These are phyloP conservation scores for Diplodia scrobiculata DNA, from an alignment of 2,329 filamentous ascomycete species.

Conservation along the genomic window DNA sequence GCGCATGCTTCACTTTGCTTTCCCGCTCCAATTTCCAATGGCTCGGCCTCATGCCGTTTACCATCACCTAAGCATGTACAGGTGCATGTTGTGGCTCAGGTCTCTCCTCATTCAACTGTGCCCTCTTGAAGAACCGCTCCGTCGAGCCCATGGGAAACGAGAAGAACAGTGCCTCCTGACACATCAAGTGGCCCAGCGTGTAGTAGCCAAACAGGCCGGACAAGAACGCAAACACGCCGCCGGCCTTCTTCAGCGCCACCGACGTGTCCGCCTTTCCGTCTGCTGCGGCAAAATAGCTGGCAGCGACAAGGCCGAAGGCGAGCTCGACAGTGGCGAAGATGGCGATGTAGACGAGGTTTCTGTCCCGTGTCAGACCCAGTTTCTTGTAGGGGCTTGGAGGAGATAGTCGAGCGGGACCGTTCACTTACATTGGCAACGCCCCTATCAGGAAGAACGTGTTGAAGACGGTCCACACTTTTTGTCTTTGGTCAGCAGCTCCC, in stretches of 20 bases:
- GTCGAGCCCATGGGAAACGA: slow-evolving; percentile 22
- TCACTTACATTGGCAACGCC: slow-evolving; percentile 44
- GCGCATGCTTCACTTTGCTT: too few relatives aligned
- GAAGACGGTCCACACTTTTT: slow-evolving; percentile 52
- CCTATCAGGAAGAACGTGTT: slow-evolving; percentile 52
- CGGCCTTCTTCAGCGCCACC: slow-evolving; percentile 48
- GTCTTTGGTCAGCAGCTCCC: neutral
- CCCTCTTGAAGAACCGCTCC: slow-evolving; percentile 15
- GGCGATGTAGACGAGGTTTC: slow-evolving; percentile 52
- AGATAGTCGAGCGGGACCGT: neutral
- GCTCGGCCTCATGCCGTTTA: too few relatives aligned
- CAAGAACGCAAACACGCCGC: slow-evolving; percentile 52
- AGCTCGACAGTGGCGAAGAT: slow-evolving; percentile 55
- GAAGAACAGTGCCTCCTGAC: slow-evolving; percentile 15
- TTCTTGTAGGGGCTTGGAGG: neutral
- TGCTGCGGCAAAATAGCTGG: slow-evolving; percentile 51
- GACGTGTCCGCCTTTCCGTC: slow-evolving; percentile 46
- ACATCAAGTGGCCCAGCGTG: slow-evolving; percentile 16
- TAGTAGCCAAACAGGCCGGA: slow-evolving; percentile 50
- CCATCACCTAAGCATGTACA: slow-evolving; percentile 7
- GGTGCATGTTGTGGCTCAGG: slow-evolving; percentile 1
- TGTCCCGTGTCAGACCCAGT: neutral
- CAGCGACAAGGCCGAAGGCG: slow-evolving; percentile 49
- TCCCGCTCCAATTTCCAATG: too few relatives aligned
- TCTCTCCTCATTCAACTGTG: slow-evolving; percentile 4